A percentile compares a stretch with the other conserved stretches of the same genome.
Evolutionary conservation across 441 rosid species (phyloP).

Genomic region (Arabidopsis lyrata): DNA sequence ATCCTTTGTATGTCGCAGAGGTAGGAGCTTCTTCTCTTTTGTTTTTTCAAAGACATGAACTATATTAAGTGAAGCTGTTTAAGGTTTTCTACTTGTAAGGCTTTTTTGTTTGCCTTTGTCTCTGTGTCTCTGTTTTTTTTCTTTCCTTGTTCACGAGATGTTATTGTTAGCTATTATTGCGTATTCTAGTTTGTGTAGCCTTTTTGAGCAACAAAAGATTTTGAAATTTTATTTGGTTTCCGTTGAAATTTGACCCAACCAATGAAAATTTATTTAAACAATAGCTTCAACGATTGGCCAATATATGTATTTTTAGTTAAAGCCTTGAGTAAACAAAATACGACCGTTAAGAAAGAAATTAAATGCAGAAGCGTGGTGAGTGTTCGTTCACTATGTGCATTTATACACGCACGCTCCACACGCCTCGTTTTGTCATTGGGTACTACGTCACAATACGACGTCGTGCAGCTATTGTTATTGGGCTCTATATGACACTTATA

Average conservation of each 20-base stretch:
- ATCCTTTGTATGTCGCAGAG: conserved; percentile 60
- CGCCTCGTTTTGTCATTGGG: conserved; percentile 32
- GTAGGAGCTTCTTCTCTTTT: conserved; percentile 41
- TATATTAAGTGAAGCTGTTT: conserved; percentile 33
- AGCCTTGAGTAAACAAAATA: conserved; percentile 13
- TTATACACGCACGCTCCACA: conserved; percentile 47
- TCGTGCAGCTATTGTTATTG: not conserved
- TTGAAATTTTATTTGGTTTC: conserved; percentile 21
- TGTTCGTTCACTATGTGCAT: conserved; percentile 34
- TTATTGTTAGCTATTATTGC: conserved; percentile 55
- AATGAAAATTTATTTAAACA: not conserved
- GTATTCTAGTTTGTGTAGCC: conserved; percentile 19
- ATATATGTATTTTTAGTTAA: not conserved
- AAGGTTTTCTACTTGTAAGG: conserved; percentile 36
- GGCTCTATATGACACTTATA: not conserved
- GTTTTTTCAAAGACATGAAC: conserved; percentile 40
- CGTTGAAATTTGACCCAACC: not conserved
- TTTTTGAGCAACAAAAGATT: conserved; percentile 22
- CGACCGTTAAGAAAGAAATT: conserved; percentile 31
- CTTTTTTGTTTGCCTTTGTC: conserved; percentile 25
- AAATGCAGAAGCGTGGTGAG: conserved; percentile 40
- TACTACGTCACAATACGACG: conserved; percentile 15
- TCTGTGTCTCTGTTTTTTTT: conserved; percentile 11
- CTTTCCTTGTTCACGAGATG: conserved; percentile 64
- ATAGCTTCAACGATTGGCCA: not conserved